Evolutionary conservation across 2,329 filamentous ascomycete genomes (phyloP).

Genomic region (Coleophoma cylindrospora): DNA sequence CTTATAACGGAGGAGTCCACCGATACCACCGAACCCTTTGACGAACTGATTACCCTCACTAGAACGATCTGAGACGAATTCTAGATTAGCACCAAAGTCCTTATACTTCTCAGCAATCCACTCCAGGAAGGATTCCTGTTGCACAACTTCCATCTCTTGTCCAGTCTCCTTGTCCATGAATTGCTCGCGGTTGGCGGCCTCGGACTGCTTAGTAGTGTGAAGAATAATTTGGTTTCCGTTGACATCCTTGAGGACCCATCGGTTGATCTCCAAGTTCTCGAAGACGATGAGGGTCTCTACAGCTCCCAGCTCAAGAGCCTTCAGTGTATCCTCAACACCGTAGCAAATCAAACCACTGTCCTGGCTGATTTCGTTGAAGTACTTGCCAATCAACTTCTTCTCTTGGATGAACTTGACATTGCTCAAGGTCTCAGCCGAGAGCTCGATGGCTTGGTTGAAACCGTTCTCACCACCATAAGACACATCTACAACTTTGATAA

Average conservation of each 20-base stretch:
- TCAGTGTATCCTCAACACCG: constrained; percentile 94
- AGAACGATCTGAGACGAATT: constrained; percentile 96
- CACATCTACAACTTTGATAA: constrained; percentile 99
- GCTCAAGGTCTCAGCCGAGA: constrained; percentile 89
- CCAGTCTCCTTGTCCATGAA: constrained; percentile 96
- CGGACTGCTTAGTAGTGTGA: constrained; percentile 84
- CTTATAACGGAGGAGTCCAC: constrained; percentile 96
- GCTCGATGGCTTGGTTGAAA: constrained; percentile 98
- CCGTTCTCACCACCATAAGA: constrained; percentile 99
- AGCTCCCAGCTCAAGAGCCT: constrained; percentile 92
- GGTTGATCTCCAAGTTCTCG: constrained; percentile 92
- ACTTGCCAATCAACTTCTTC: constrained; percentile 98
- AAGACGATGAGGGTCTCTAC: constrained; percentile 94
- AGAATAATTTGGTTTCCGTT: constrained; percentile 68
- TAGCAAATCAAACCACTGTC: constrained; percentile 97
- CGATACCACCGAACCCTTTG: constrained; percentile 98
- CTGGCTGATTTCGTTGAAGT: constrained; percentile 98
- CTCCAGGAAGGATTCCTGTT: constrained; percentile 92
- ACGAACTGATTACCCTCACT: constrained; percentile 99
- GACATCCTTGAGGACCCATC: constrained; percentile 83
- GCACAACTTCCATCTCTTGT: constrained; percentile 92
- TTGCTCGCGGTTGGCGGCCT: constrained; percentile 66
- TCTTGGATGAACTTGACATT: constrained; percentile 99
- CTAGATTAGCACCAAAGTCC: constrained; percentile 90
- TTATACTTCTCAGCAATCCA: constrained; percentile 99